phyloP scores from a whole-genome alignment of 495 filamentous ascomycete species.

The Daldinia loculata region DNA sequence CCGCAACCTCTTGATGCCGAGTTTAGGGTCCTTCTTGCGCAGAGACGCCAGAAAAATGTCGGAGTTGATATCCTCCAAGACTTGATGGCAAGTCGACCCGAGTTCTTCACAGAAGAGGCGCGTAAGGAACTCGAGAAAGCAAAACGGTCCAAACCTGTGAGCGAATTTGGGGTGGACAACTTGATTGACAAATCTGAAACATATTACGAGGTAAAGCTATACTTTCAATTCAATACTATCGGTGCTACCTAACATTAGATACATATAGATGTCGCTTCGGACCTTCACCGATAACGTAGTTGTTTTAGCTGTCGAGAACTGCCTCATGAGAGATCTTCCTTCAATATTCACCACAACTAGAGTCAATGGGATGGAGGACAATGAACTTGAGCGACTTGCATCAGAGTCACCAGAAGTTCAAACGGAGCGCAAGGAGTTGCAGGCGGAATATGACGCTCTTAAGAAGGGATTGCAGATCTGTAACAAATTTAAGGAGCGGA shows the following conservation, averaged over 20 bases:
- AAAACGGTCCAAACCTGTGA: background rate
- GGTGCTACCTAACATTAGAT: too few species aligned
- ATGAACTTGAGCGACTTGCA: slow-evolving; percentile 30
- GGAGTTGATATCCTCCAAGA: slow-evolving; percentile 23
- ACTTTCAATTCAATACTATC: too few species aligned
- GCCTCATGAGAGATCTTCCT: slow-evolving; percentile 40
- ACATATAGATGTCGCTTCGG: slow-evolving; percentile 45
- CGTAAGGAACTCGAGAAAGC: background rate
- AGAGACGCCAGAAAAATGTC: slow-evolving; percentile 11
- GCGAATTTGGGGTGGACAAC: slow-evolving; percentile 44
- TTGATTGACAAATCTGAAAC: slow-evolving; percentile 49
- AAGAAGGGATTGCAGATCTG: slow-evolving; percentile 43
- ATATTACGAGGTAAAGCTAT: slow-evolving; percentile 45
- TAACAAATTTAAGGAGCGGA: slow-evolving; percentile 28
- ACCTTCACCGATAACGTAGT: slow-evolving; percentile 51
- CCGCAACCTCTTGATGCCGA: slow-evolving; percentile 42
- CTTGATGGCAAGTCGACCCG: slow-evolving; percentile 21
- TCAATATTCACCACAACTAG: slow-evolving; percentile 29
- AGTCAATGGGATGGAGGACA: slow-evolving; percentile 37
- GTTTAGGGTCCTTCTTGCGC: slow-evolving; percentile 30
- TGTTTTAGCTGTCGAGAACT: slow-evolving; percentile 45
- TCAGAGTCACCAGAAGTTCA: slow-evolving; percentile 35
- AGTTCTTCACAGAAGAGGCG: slow-evolving; percentile 24
- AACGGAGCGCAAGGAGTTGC: slow-evolving; percentile 28
- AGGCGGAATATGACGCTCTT: slow-evolving; percentile 30